Base-by-base conservation (phyloP, 331 rosid species). In the Pyrus hybrid region DNA sequence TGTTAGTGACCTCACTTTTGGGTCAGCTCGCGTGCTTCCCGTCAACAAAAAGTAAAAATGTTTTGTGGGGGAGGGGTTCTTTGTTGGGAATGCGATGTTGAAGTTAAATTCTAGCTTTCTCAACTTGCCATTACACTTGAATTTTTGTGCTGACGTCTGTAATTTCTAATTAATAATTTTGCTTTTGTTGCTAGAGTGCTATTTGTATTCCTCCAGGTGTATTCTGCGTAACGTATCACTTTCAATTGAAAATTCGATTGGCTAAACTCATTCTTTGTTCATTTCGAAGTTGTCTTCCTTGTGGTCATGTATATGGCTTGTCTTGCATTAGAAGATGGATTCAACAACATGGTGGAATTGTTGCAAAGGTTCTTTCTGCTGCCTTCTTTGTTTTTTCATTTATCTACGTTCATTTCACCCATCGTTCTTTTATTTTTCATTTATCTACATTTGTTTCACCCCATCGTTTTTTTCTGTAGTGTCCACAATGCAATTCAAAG, bases 241-340 rank as follows among this genome's bases (percentile, higher is more conserved):
- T 20, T 54, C 61, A 54, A 54, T 54, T 58, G 63, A 22, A 58
- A 11, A 58, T 22, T 6, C 23, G 2, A 21, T 22, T 58, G 29
- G 29, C 63, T 22, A 58, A 58, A 22, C 63, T 58, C 61, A 54
- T 54, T 54, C 12, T 11, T 41, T 41, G 14, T 41, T 41, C 47
- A 41, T 41, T 30, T 72, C 10, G 58, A 58, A 73, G 77, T 18
- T 73, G 77, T 73, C 77, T 61, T 58, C 77, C 77, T 73, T 73
- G 77, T 62, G 77, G 77, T 21, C 77, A 73, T 73, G 43, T 73
- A 26, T 73, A 61, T 41, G 77, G 77, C 56, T 22, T 41, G 69
- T 73, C 77, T 73, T 73, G 77, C 77, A 61, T 73, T 45, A 26
- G 33, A 9, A 73, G 12, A 35, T 73, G 77, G 77, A 60, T 62